Conservation (phyloP, 2,329 filamentous ascomycete genomes). For the Colletotrichum sp. region DNA sequence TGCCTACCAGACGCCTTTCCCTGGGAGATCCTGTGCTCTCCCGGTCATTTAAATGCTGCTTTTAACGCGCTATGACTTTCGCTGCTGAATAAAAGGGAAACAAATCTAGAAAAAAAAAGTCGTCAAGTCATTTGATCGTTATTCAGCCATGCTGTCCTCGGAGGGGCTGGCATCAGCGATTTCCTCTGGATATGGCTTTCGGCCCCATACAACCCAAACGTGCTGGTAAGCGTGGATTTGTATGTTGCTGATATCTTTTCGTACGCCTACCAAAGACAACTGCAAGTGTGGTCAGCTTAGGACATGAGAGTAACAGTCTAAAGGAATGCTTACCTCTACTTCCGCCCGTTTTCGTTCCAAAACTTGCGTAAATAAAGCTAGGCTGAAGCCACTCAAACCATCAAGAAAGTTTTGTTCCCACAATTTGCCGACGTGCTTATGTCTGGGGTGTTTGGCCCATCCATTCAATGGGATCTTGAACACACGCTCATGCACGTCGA, state of each 20-base stretch:
- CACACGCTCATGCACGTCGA: constrained; percentile 56
- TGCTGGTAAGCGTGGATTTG: constrained; percentile 54
- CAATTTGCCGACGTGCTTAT: constrained; percentile 48
- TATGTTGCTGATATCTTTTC: constrained; percentile 50
- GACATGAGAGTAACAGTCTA: neutral
- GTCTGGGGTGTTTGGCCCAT: constrained; percentile 54
- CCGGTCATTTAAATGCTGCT: neutral
- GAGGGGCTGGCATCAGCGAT: neutral
- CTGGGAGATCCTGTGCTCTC: neutral
- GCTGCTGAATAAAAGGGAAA: neutral
- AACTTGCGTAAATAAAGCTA: constrained; percentile 45
- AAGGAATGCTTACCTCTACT: constrained; percentile 47
- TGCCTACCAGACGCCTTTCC: neutral
- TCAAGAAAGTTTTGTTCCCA: constrained; percentile 49
- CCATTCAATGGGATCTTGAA: constrained; percentile 60
- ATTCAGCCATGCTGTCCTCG: neutral
- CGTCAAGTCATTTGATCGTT: neutral
- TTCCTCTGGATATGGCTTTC: constrained; percentile 50
- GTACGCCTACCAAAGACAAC: constrained; percentile 55
- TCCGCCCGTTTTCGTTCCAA: constrained; percentile 47
- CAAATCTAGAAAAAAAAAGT: neutral
- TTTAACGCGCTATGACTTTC: neutral
- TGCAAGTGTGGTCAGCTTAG: constrained; percentile 27
- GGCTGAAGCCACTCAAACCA: constrained; percentile 50
- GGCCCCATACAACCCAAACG: constrained; percentile 55